Percentiles rank a stretch among this genome's conserved stretches.
Evolutionary conservation across 1,284 basidiomycete species (phyloP).

Genomic region (Takashimella tepidaria): DNA sequence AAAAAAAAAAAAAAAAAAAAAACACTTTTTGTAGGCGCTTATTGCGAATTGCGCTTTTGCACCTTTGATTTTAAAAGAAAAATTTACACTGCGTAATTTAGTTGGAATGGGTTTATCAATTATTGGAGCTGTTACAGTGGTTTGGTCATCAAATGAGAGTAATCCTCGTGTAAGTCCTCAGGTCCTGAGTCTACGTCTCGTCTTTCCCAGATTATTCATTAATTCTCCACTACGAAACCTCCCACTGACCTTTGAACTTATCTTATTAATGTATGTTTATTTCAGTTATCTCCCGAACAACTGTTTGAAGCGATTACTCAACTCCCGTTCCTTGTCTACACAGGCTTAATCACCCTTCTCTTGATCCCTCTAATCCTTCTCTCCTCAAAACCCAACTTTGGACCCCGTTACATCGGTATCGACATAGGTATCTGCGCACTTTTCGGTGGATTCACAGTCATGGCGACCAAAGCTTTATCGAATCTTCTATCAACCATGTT

Average conservation of each 20-base stretch:
- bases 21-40: slow-evolving; percentile 61
- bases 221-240: too few species aligned
- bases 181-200: neutral
- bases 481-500: slow-evolving; percentile 73
- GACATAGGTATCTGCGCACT: slow-evolving; percentile 63
- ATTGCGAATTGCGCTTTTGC: slow-evolving; percentile 94
- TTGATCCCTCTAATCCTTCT: slow-evolving; percentile 56
- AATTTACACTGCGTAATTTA: slow-evolving; percentile 62
- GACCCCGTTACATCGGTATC: slow-evolving; percentile 67
- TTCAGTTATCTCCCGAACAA: slow-evolving; percentile 58
- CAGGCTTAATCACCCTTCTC: slow-evolving; percentile 57
- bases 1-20: too few species aligned
- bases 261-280: too few species aligned
- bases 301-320: slow-evolving; percentile 66
- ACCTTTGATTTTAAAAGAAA: slow-evolving; percentile 64
- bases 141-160: slow-evolving; percentile 68
- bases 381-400: slow-evolving; percentile 59
- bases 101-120: slow-evolving; percentile 78
- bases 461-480: slow-evolving; percentile 80
- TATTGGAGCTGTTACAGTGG: slow-evolving; percentile 84
- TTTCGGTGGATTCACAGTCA: slow-evolving; percentile 85
- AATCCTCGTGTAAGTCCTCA: slow-evolving; percentile 57
- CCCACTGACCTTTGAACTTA: too few species aligned
- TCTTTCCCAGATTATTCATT: neutral
- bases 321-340: slow-evolving; percentile 68